Evolutionary conservation across 352 stramenopile species (phyloP).

Genomic region (Pythium dissotocum): DNA sequence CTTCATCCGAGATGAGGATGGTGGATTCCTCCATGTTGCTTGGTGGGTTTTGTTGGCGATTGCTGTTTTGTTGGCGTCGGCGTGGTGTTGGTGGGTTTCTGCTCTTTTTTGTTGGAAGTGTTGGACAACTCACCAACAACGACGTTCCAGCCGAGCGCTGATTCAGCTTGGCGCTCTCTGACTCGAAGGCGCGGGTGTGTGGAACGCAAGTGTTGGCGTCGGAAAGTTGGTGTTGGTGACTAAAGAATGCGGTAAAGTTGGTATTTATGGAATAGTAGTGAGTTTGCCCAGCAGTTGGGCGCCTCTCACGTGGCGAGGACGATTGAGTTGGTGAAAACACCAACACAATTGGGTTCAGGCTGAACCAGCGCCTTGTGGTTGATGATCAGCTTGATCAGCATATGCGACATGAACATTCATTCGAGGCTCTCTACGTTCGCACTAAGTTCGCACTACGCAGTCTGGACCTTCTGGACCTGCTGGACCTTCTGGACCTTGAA

Average conservation of each 20-base stretch:
- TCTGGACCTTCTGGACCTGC: not conserved
- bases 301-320: no score
- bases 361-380: not conserved
- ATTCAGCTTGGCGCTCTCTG: no score
- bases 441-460: not conserved
- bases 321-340: no score
- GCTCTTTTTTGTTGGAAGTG: not conserved
- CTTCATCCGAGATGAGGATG: not conserved
- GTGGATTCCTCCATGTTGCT: not conserved
- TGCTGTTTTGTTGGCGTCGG: not conserved
- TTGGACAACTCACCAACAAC: not conserved
- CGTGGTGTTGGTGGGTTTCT: not conserved
- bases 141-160: no score
- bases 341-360: no score
- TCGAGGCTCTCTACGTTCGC: not conserved
- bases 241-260: no score
- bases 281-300: no score
- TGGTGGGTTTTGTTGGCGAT: slow-evolving; percentile 2
- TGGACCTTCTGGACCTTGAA: not conserved
- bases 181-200: no score
- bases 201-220: not conserved
- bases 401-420: not conserved
- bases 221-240: no score
- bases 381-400: not conserved
- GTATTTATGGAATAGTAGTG: no score